These are phyloP conservation scores for Helianthus tuberosus DNA, from an alignment of 129 eudicot genomes.

Conservation along the genomic window DNA sequence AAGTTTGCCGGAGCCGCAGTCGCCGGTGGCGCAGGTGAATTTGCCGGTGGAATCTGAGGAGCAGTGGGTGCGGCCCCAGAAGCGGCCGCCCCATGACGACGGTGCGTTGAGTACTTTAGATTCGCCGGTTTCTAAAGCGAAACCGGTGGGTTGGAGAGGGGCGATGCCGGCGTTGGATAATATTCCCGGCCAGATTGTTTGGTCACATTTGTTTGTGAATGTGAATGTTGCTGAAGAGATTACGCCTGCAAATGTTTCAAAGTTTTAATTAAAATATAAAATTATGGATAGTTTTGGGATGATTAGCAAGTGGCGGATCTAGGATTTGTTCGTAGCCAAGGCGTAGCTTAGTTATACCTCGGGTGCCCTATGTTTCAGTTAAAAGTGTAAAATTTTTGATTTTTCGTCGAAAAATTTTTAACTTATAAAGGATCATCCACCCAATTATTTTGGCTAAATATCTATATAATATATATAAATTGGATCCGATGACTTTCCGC, in stretches of 20 bases:
- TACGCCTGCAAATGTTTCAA: constrained; percentile 32
- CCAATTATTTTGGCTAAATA: too few species aligned
- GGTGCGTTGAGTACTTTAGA: constrained; percentile 48
- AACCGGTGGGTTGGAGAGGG: constrained; percentile 68
- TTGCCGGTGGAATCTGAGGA: constrained; percentile 53
- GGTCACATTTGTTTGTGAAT: constrained; percentile 60
- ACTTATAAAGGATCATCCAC: too few species aligned
- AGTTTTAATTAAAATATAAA: neutral
- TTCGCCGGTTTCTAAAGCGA: constrained; percentile 55
- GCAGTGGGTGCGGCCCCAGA: constrained; percentile 85
- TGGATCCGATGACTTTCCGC: too few species aligned
- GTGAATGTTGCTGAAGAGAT: constrained; percentile 59
- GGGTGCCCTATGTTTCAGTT: too few species aligned
- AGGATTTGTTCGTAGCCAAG: too few species aligned
- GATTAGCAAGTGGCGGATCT: too few species aligned
- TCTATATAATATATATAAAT: too few species aligned
- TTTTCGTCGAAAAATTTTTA: too few species aligned
- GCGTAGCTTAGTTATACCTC: too few species aligned
- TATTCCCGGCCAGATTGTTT: constrained; percentile 86
- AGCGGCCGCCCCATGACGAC: constrained; percentile 73
- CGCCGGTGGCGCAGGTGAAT: constrained; percentile 73
- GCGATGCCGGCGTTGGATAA: constrained; percentile 76
- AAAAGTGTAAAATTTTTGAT: too few species aligned
- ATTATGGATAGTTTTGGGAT: too few species aligned
- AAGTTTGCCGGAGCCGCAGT: constrained; percentile 70